Percentiles rank a stretch among this genome's conserved stretches.
These are phyloP conservation scores for Candida anglica DNA, from an alignment of 805 yeast genomes.

Conservation along the genomic window DNA sequence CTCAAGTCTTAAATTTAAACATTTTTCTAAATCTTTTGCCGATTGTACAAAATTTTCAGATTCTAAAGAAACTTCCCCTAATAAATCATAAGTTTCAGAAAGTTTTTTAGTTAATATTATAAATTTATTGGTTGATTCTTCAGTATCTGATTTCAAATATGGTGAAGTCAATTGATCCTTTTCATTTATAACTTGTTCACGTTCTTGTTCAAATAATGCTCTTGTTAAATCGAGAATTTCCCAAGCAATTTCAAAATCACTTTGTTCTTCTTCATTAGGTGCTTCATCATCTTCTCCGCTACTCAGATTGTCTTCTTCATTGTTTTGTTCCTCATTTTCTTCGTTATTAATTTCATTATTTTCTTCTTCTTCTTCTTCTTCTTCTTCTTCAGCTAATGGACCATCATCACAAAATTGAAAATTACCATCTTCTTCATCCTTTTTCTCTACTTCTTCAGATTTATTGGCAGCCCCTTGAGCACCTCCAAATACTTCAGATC, in stretches of 20 bases:
- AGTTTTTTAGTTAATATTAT: constrained; percentile 46
- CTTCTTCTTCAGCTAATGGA: constrained; percentile 19
- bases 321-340: constrained; percentile 6
- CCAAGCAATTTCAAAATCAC: constrained; percentile 87
- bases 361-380: constrained; percentile 34
- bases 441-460: constrained; percentile 16
- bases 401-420: constrained; percentile 26
- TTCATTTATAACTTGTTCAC: constrained; percentile 19
- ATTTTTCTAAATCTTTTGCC: constrained; percentile 57
- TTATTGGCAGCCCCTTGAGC: constrained; percentile 17
- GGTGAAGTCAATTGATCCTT: constrained; percentile 15
- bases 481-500: constrained; percentile 73
- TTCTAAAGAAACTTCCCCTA: constrained; percentile 89
- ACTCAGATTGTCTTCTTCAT: constrained; percentile 8
- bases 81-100: constrained; percentile 69
- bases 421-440: constrained; percentile 20
- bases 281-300: constrained; percentile 16
- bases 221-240: constrained; percentile 78
- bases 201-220: constrained; percentile 50
- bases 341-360: constrained; percentile 26
- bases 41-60: constrained; percentile 85
- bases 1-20: constrained; percentile 51
- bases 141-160: constrained; percentile 24
- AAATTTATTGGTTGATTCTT: constrained; percentile 27
- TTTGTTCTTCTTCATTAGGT: constrained; percentile 42